Evolutionary conservation across 805 yeast species (phyloP).

Genomic region (Starmerella lactis-condensi): DNA sequence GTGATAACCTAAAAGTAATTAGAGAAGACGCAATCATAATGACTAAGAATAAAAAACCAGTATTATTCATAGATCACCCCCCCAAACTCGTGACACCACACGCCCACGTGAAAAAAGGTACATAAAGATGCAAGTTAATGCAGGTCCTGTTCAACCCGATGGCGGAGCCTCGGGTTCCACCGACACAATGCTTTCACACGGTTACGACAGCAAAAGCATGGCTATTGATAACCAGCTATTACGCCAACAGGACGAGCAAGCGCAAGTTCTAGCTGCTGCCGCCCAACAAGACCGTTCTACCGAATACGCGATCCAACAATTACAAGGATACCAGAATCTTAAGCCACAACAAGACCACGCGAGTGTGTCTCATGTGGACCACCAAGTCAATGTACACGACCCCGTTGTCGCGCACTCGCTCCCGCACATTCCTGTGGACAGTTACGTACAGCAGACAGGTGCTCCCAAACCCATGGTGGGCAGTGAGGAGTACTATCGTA

Average conservation of each 20-base stretch:
- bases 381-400: slow-evolving; percentile 2
- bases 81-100: slow-evolving; percentile 14
- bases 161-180: slow-evolving; percentile 8
- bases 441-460: slow-evolving; percentile 1
- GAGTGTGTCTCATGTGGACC: slow-evolving; percentile 1
- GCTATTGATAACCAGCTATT: slow-evolving; percentile 14
- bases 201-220: slow-evolving; percentile 13
- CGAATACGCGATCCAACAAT: slow-evolving; percentile 16
- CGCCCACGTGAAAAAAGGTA: slow-evolving; percentile 12
- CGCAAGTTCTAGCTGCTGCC: slow-evolving; percentile 13
- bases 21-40: not conserved
- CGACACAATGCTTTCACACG: slow-evolving; percentile 12
- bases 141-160: slow-evolving; percentile 13
- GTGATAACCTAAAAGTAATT: not conserved
- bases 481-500: slow-evolving; percentile 66
- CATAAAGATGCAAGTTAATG: slow-evolving; percentile 12
- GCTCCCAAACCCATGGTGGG: slow-evolving; percentile 43
- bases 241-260: slow-evolving; percentile 14
- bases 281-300: slow-evolving; percentile 14
- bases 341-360: slow-evolving; percentile 10
- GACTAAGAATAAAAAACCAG: not conserved
- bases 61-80: not conserved
- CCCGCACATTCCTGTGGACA: slow-evolving; percentile 4
- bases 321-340: slow-evolving; percentile 13
- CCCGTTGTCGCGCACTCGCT: slow-evolving; percentile 5